Percentiles rank a stretch among this genome's conserved stretches.
Evolutionary conservation across 2,329 filamentous ascomycete species (phyloP).

Genomic region (Diaporthe citrichinensis): DNA sequence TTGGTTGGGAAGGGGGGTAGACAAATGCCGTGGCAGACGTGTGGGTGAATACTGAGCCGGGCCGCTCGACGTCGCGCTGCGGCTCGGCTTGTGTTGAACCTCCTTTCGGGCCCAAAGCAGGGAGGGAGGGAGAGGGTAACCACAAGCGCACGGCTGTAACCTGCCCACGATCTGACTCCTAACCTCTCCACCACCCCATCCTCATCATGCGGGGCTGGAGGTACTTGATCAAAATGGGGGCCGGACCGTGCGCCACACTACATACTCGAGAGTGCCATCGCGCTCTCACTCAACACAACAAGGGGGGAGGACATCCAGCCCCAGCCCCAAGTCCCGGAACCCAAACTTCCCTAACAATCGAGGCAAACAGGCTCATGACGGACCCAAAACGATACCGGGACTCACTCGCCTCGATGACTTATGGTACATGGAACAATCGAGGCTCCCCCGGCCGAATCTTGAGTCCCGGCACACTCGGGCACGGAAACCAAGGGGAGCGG

Average conservation of each 20-base stretch:
- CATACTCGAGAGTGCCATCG: no score
- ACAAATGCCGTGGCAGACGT: neutral
- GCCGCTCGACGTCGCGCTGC: neutral
- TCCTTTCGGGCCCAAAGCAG: neutral
- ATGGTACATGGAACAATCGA: neutral
- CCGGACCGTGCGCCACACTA: neutral
- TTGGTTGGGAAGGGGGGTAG: no score
- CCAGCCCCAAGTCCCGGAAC: neutral
- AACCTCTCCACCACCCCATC: neutral
- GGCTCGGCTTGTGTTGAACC: neutral
- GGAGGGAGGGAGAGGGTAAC: neutral
- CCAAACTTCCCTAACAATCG: neutral
- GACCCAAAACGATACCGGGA: neutral
- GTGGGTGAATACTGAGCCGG: neutral
- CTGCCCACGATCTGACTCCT: neutral
- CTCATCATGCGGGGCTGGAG: neutral
- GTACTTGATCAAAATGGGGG: neutral
- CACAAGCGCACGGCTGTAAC: neutral
- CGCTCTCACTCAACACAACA: neutral
- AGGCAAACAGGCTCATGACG: neutral
- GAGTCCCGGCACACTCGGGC: neutral
- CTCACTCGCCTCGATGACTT: neutral
- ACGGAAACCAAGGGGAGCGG: slow-evolving; percentile 4
- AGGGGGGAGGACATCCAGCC: neutral
- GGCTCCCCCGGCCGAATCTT: neutral